phyloP scores from a whole-genome alignment of 164 flowering plant genomes.

The Cinnamomum micranthum region DNA sequence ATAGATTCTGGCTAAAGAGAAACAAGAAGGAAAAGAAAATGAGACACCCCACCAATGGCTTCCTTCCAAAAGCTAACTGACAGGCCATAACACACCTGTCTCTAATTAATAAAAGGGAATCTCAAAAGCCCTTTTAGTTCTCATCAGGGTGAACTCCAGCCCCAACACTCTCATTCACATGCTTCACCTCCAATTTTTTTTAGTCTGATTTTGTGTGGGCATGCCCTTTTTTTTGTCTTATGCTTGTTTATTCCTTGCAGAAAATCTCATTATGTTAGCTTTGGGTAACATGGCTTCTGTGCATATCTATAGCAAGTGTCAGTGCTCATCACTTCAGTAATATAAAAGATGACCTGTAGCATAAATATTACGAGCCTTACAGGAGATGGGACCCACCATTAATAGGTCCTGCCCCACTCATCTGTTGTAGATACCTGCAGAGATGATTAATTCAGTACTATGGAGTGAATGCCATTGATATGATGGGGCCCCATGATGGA shows the following conservation, averaged over 20 bases:
- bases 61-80: conserved; percentile 32
- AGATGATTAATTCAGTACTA: not conserved
- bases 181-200: conserved; percentile 8
- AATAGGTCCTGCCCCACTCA: no score
- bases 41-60: conserved; percentile 28
- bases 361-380: no score
- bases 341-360: no score
- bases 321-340: not conserved
- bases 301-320: no score
- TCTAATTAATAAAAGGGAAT: conserved; percentile 9
- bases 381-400: no score
- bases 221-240: conserved; percentile 10
- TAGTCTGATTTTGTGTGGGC: not conserved
- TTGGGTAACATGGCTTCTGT: conserved; percentile 10
- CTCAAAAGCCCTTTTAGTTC: conserved; percentile 16
- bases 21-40: conserved; percentile 5
- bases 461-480: no score
- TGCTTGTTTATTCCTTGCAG: conserved; percentile 6
- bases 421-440: not conserved
- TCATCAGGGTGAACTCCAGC: conserved; percentile 17
- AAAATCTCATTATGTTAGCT: not conserved
- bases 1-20: conserved; percentile 6
- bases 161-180: conserved; percentile 9
- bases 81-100: conserved; percentile 18
- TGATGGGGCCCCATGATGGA: no score